A percentile compares a stretch with the other conserved stretches of the same genome.
phyloP scores from a whole-genome alignment of 352 stramenopile species.

The Phytopythium cucurbitacearum region DNA sequence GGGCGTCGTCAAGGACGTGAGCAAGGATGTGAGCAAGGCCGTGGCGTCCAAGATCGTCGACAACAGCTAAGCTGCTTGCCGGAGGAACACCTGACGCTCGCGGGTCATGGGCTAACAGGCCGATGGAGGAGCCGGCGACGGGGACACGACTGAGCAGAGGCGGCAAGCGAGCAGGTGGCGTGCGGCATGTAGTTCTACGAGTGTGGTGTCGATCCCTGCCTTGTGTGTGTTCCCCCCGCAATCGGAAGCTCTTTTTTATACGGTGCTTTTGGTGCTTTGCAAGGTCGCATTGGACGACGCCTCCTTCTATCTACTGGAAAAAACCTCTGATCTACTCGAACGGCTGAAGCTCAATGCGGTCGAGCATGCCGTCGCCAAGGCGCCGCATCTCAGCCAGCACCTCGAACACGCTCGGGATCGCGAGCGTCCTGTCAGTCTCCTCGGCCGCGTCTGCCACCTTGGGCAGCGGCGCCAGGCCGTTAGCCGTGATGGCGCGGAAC shows the following conservation, averaged over 20 bases:
- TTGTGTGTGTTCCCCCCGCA: too few relatives aligned
- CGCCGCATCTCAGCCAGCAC: conserved; percentile 71
- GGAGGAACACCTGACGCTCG: too few relatives aligned
- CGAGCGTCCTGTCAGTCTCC: conserved; percentile 26
- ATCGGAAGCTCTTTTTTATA: too few relatives aligned
- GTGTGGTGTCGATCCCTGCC: too few relatives aligned
- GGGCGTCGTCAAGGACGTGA: conserved; percentile 68
- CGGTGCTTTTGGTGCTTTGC: too few relatives aligned
- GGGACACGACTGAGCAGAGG: too few relatives aligned
- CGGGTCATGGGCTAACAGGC: too few relatives aligned
- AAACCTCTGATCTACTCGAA: conserved; percentile 21
- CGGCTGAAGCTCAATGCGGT: conserved; percentile 43
- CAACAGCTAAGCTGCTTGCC: conserved; percentile 8
- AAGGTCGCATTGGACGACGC: too few relatives aligned
- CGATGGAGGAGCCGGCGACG: too few relatives aligned
- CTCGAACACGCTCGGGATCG: conserved; percentile 77
- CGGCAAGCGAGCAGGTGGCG: too few relatives aligned
- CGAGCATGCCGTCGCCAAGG: conserved; percentile 60
- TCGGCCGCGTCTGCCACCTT: conserved; percentile 19
- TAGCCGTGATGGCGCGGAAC: conserved; percentile 77
- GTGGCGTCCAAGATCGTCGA: conserved; percentile 78
- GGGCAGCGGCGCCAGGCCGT: conserved; percentile 49
- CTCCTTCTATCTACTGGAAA: too few relatives aligned
- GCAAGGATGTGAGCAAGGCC: conserved; percentile 68
- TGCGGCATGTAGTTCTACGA: too few relatives aligned